phyloP scores from a whole-genome alignment of 192 early-diverging fungal genomes.

The Backusella circina region DNA sequence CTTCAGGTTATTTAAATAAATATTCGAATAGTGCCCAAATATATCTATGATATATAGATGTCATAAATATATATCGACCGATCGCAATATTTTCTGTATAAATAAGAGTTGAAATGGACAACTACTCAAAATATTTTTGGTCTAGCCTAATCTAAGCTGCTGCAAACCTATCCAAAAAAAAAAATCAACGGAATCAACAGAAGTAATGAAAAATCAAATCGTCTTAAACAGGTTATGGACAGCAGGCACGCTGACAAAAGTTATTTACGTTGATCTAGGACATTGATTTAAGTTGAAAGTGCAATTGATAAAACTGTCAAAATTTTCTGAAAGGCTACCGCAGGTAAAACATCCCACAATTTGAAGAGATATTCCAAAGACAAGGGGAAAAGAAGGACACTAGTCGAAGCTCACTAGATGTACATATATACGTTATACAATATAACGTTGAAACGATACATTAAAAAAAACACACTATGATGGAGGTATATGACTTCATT shows the following conservation, averaged over 20 bases:
- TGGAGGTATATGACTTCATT: no score
- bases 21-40: background rate
- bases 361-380: background rate
- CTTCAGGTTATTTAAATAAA: background rate
- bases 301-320: background rate
- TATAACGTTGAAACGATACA: no score
- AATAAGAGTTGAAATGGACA: background rate
- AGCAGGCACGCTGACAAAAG: background rate
- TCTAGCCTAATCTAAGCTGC: background rate
- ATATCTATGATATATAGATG: background rate
- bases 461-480: no score
- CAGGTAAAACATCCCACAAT: background rate
- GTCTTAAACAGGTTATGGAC: background rate
- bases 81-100: background rate
- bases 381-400: background rate
- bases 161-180: background rate
- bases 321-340: background rate
- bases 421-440: no score
- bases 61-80: background rate
- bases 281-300: background rate
- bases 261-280: background rate
- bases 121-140: background rate
- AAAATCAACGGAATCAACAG: background rate
- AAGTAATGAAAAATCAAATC: background rate
- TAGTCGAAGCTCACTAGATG: no score